Evolutionary conservation across 1,139 yeast species (phyloP).

Genomic region (Geotrichum macrosporum): DNA sequence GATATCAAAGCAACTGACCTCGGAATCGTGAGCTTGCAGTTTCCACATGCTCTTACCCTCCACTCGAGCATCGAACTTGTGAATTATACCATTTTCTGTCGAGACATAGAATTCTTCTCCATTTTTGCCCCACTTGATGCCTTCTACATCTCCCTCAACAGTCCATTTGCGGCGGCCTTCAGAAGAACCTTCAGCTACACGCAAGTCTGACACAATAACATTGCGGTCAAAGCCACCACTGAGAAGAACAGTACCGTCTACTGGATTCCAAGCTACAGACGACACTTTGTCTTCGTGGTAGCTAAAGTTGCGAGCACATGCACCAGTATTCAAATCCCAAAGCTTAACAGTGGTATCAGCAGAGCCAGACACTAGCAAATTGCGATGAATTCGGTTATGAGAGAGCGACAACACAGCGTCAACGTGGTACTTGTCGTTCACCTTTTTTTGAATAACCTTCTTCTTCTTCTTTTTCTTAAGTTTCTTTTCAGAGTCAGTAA

Average conservation of each 20-base stretch:
- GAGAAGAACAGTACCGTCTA: constrained; percentile 70
- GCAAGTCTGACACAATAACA: constrained; percentile 76
- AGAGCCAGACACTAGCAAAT: constrained; percentile 86
- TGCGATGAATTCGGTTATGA: constrained; percentile 76
- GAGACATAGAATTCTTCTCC: constrained; percentile 78
- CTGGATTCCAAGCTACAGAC: constrained; percentile 77
- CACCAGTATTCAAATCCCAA: constrained; percentile 81
- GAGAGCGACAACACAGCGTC: constrained; percentile 89
- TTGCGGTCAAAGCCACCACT: constrained; percentile 92
- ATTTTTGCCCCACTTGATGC: constrained; percentile 60
- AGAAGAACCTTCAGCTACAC: constrained; percentile 51
- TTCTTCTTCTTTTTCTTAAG: constrained; percentile 48
- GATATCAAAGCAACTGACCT: constrained; percentile 75
- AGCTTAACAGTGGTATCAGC: constrained; percentile 93
- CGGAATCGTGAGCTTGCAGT: constrained; percentile 94
- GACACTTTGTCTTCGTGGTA: constrained; percentile 79
- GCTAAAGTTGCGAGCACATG: constrained; percentile 52
- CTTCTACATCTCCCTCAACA: constrained; percentile 76
- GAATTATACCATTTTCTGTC: constrained; percentile 86
- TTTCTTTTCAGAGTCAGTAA: constrained; percentile 34
- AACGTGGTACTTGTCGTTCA: constrained; percentile 76
- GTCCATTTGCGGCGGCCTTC: constrained; percentile 63
- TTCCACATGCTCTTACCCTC: constrained; percentile 80
- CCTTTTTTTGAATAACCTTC: constrained; percentile 48
- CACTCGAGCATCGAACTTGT: constrained; percentile 78